Evolutionary conservation across 179 eudicot species (phyloP).

Genomic region (Silene noctiflora): DNA sequence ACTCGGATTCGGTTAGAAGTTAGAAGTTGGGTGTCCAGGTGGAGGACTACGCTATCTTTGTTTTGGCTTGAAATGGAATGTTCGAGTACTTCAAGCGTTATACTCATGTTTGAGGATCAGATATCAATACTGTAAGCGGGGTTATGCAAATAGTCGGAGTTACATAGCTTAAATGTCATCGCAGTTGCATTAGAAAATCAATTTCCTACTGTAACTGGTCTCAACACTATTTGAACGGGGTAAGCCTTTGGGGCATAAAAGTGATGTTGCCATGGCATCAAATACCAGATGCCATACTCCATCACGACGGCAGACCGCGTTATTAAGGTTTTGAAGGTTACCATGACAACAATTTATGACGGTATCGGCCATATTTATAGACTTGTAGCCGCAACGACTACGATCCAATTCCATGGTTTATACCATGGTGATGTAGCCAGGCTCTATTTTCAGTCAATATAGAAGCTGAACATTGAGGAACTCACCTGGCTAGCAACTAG

Average conservation of each 20-base stretch:
- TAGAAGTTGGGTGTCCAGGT: too few relatives aligned
- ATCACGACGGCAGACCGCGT: background rate
- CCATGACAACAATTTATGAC: background rate
- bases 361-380: too few relatives aligned
- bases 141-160: background rate
- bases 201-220: background rate
- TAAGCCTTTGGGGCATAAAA: background rate
- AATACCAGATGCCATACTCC: background rate
- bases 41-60: background rate
- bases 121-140: background rate
- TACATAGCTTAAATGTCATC: background rate
- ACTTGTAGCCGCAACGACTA: background rate
- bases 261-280: background rate
- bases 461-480: background rate
- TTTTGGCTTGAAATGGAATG: background rate
- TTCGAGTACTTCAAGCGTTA: too few relatives aligned
- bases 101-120: background rate
- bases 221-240: background rate
- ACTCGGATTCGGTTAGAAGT: too few relatives aligned
- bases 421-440: background rate
- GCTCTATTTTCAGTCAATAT: background rate
- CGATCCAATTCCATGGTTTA: background rate
- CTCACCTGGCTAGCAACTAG: constrained; percentile 91
- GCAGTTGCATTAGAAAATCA: background rate
- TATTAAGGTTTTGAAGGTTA: background rate